Base-by-base conservation (phyloP, 208 protist species). In the Trypanosomatidae sp. region DNA sequence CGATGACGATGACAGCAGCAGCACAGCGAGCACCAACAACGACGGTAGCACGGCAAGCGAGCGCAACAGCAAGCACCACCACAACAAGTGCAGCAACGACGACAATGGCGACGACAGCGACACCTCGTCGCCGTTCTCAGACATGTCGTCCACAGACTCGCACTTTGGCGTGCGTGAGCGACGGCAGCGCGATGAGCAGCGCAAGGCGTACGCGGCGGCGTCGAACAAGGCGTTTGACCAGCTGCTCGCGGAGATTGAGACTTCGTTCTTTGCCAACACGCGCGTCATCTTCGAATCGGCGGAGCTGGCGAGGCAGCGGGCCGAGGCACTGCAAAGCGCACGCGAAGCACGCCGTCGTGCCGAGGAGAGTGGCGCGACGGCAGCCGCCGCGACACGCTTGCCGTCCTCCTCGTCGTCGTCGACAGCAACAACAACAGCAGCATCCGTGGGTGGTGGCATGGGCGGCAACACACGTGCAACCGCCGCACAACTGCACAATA, bases 211-310 rank as follows among this genome's bases (percentile, higher is more conserved):
- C 20, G 48, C 54, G 8, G 39, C 56, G 23, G 30, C 53, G 7
- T 50, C 59, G 8, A 58, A 73, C 65, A 68, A 66, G 43, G 41
- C 58, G 11, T 33, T 82, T 43, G 63, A 73, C 41, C 56, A 73
- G 4, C 49, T 82, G 33, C 48, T 82, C 18, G 56, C 48, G 37
- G 67, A 82, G 26, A 51, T 82, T 3, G 72, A 82, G 53, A 35
- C 44, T 30, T 69, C 64, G 21, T 73, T 70, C 42, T 66, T 61
- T 32, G 30, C 55, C 6, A 67, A 46, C 26, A 71, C 63, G 6
- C 43, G 50, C 0, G 32, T 52, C 38, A 7, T 80, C 4, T 66
- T 64, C 19, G 58, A 75, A 11, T 48, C 53, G 16, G 48, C 37
- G 4, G 44, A 50, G 27, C 41, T 56, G 1, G 67, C 47, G 22